Evolutionary conservation across 164 flowering plant genomes (phyloP).

Genomic region (Magnolia kwangsiensis): DNA sequence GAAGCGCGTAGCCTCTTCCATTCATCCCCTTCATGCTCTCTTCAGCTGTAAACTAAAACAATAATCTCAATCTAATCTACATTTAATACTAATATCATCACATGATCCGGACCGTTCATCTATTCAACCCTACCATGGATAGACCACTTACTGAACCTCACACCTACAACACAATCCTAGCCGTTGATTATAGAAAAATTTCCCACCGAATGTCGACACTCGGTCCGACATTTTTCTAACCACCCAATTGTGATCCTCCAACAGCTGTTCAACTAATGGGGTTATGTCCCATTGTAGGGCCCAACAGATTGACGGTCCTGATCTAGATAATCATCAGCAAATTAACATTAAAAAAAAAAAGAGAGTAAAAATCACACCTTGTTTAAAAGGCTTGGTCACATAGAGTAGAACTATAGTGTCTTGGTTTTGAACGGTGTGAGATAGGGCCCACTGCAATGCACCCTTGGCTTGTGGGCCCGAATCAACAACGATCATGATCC

Average conservation of each 20-base stretch:
- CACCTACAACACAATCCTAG: no score
- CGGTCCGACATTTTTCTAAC: not conserved
- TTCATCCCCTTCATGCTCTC: conserved; percentile 29
- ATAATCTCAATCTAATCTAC: not conserved
- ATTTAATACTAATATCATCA: not conserved
- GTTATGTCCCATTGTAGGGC: not conserved
- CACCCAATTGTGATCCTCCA: not conserved
- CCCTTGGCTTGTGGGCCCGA: conserved; percentile 61
- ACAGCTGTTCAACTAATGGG: no score
- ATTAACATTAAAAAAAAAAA: not conserved
- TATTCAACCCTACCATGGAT: no score
- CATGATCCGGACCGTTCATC: no score
- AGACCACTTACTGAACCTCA: no score
- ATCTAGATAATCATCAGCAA: not conserved
- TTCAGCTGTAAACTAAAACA: conserved; percentile 29
- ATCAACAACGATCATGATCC: conserved; percentile 79
- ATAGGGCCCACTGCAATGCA: conserved; percentile 81
- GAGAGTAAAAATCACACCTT: conserved; percentile 30
- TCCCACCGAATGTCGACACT: no score
- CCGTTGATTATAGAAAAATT: no score
- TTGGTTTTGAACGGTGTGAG: conserved; percentile 67
- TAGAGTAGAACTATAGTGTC: conserved; percentile 62
- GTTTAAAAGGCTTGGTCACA: conserved; percentile 41
- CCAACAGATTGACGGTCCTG: not conserved
- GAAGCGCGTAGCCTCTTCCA: conserved; percentile 46